Percentiles rank a stretch among this genome's conserved stretches.
Conservation (phyloP, 257 asterid genomes). For the Craterostigma plantagineum region DNA sequence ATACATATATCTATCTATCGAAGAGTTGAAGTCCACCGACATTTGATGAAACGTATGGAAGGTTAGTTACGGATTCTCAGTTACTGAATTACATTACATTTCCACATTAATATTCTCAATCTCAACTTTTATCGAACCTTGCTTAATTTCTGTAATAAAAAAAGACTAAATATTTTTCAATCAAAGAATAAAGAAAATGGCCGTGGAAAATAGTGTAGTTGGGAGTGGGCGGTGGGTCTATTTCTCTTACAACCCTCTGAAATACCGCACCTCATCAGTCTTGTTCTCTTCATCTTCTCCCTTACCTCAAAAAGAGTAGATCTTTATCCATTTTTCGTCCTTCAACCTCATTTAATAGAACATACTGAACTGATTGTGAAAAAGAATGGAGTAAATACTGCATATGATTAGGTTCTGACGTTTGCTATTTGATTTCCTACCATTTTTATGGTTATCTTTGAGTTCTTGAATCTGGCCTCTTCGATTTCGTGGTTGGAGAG, state of each 20-base stretch:
- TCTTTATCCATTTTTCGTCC: too few species aligned
- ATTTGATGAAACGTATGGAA: too few species aligned
- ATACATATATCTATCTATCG: too few species aligned
- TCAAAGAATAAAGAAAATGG: neutral
- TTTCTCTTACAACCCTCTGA: constrained; percentile 12
- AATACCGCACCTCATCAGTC: constrained; percentile 26
- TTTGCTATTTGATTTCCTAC: neutral
- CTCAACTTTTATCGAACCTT: too few species aligned
- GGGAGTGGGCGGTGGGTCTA: constrained; percentile 26
- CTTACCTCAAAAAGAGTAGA: neutral
- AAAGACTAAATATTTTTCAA: neutral
- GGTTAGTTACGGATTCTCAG: too few species aligned
- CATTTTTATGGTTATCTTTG: neutral
- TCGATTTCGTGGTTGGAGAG: constrained; percentile 7
- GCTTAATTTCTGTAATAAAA: too few species aligned
- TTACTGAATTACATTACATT: too few species aligned
- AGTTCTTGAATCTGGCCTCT: constrained; percentile 7
- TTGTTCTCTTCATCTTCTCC: constrained; percentile 8
- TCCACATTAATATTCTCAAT: too few species aligned
- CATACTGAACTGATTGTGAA: too few species aligned
- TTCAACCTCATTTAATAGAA: too few species aligned
- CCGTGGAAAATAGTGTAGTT: constrained; percentile 20
- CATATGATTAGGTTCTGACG: neutral
- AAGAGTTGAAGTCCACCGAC: too few species aligned
- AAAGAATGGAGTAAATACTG: too few species aligned